Evolutionary conservation across 2,329 filamentous ascomycete genomes (phyloP).

Genomic region (Colletotrichum graminicola): DNA sequence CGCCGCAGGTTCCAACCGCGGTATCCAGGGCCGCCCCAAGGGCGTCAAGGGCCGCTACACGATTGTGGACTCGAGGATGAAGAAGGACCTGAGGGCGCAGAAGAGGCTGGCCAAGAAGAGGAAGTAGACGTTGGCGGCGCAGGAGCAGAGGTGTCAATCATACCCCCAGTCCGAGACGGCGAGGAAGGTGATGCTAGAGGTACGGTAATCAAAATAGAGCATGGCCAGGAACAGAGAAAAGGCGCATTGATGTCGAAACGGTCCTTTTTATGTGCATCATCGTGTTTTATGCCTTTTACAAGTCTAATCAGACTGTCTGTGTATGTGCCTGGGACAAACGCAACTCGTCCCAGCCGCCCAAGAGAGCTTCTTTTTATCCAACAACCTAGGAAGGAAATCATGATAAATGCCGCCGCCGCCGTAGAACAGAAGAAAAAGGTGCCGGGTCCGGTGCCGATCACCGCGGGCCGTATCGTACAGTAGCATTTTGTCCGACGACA

Average conservation of each 20-base stretch:
- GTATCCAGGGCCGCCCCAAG: slow-evolving; percentile 85
- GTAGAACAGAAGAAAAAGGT: background rate
- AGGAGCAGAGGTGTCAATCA: slow-evolving; percentile 11
- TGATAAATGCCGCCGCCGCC: slow-evolving; percentile 25
- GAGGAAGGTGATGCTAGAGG: slow-evolving; percentile 21
- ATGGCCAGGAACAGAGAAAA: slow-evolving; percentile 12
- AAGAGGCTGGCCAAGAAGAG: slow-evolving; percentile 83
- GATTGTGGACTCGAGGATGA: slow-evolving; percentile 94
- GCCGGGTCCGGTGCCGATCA: slow-evolving; percentile 7
- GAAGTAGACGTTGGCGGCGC: slow-evolving; percentile 54
- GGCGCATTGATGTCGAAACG: slow-evolving; percentile 6
- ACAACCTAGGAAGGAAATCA: slow-evolving; percentile 31
- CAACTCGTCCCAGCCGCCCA: slow-evolving; percentile 10
- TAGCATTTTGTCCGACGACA: slow-evolving; percentile 11
- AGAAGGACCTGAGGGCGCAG: slow-evolving; percentile 92
- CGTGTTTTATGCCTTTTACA: slow-evolving; percentile 18
- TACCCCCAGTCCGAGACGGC: slow-evolving; percentile 29
- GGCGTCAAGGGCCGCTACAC: slow-evolving; percentile 97
- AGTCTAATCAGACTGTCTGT: slow-evolving; percentile 1
- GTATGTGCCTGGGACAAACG: background rate
- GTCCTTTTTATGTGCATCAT: background rate
- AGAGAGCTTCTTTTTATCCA: slow-evolving; percentile 21
- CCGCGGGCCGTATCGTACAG: slow-evolving; percentile 28
- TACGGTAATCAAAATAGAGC: slow-evolving; percentile 33
- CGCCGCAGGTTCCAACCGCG: slow-evolving; percentile 71